Base-by-base conservation (phyloP, 345 rosid species). In the Heritiera fomes region DNA sequence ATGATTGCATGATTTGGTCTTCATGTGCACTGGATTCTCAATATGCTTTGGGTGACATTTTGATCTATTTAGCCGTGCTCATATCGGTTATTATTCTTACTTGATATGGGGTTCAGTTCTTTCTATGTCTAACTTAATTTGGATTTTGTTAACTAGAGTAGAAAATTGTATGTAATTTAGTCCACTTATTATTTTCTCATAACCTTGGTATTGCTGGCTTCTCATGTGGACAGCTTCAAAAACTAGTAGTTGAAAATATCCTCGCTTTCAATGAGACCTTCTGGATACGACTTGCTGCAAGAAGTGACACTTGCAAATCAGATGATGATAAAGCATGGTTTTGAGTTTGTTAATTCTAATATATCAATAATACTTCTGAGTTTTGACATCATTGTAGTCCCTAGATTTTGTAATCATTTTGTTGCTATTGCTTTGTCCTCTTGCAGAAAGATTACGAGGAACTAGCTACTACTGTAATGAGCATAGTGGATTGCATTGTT, bases 361-460 rank as follows among this genome's bases (percentile, higher is more conserved):
- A 63, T 85, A 65, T 84, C 17, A 23, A 56, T 77, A 38, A 20
- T 58, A 67, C 75, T 83, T 64, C 17, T 43, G 23, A n/a, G 65
- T 71, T 47, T 43, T 73, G 71, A 41, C 61, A 75, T 78, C 41
- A 14, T 80, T 82, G 46, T 56, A 0, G 52, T 71, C 46, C 50
- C 47, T 78, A 43, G 62, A 4, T 52, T 58, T 76, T 32, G 15
- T 81, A 78, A 78, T 77, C 30, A 71, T 77, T 66, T 50, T 7
- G 59, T 69, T 71, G 76, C 20, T 72, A 13, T 68, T 71, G 1
- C 55, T 64, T 74, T 81, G 71, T 46, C 5, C 75, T 80, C 68
- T 77, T 83, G 88, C 93, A 95, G 98, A 93, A 88, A 86, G 98
- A 95, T 83, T 93, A 93, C 8, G 98, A 95, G 86, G 94, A 95